These are phyloP conservation scores for Polymyxa betae DNA, from an alignment of 208 protist genomes.

Conservation along the genomic window DNA sequence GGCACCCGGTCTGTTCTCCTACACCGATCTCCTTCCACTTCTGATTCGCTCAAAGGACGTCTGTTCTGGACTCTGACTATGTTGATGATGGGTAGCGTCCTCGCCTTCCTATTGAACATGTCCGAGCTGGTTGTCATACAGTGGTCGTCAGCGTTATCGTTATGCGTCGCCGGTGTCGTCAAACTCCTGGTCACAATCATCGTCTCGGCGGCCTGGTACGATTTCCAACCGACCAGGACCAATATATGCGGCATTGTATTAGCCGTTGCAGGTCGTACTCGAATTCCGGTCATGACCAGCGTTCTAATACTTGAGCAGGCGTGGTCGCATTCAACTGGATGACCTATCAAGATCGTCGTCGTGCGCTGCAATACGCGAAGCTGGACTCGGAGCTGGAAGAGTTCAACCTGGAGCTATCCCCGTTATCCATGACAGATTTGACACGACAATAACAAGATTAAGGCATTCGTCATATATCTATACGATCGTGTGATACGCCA, in stretches of 20 bases:
- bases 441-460: neutral
- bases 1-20: neutral
- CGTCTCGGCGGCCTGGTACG: neutral
- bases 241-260: constrained; percentile 34
- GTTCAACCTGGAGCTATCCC: constrained; percentile 8
- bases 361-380: constrained; percentile 21
- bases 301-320: neutral
- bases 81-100: neutral
- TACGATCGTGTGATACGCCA: neutral
- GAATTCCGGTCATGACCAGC: neutral
- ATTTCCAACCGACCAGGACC: neutral
- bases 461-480: neutral
- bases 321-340: neutral
- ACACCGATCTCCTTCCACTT: neutral
- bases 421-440: neutral
- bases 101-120: constrained; percentile 46
- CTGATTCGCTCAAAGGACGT: neutral
- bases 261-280: neutral
- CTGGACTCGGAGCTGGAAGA: constrained; percentile 27
- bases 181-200: constrained; percentile 1
- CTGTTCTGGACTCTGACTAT: neutral
- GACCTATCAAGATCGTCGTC: neutral
- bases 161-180: constrained; percentile 39
- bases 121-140: constrained; percentile 24
- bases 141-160: constrained; percentile 35